These are phyloP conservation scores for Euphrasia arctica DNA, from an alignment of 305 asterid species.

Conservation along the genomic window DNA sequence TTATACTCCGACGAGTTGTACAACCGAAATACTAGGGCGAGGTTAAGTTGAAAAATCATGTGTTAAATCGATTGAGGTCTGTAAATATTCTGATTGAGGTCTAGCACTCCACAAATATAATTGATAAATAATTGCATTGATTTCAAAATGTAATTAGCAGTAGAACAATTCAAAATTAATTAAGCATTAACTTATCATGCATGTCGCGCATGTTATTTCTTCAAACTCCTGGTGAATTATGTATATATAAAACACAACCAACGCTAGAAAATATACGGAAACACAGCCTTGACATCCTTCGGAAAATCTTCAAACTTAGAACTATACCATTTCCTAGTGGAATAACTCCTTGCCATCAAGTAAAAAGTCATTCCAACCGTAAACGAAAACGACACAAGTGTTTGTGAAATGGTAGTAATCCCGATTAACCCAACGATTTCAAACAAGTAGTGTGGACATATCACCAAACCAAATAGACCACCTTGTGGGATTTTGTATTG, in stretches of 20 bases:
- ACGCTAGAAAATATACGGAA: conserved; percentile 31
- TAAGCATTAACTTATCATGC: too few species aligned
- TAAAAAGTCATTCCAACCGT: conserved; percentile 30
- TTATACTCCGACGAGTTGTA: conserved; percentile 47
- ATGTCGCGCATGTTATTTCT: too few species aligned
- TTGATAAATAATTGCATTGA: too few species aligned
- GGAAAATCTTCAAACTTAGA: conserved; percentile 48
- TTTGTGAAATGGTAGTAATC: conserved; percentile 36
- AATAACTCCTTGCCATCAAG: conserved; percentile 42
- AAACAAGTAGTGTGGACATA: conserved; percentile 46
- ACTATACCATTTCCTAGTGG: conserved; percentile 44
- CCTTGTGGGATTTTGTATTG: conserved; percentile 44
- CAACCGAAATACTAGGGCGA: conserved; percentile 35
- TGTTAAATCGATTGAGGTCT: not conserved
- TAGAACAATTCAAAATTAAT: too few species aligned
- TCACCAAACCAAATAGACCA: conserved; percentile 37
- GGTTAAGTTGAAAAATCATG: conserved; percentile 37
- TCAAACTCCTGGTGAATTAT: too few species aligned
- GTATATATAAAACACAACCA: too few species aligned
- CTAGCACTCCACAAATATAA: too few species aligned
- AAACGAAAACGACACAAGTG: conserved; percentile 21
- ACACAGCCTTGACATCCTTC: conserved; percentile 36
- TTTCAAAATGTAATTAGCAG: too few species aligned
- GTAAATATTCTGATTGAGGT: not conserved
- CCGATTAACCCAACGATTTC: conserved; percentile 44